Evolutionary conservation across 257 asterid species (phyloP).

Genomic region (Solanum medicagineum): DNA sequence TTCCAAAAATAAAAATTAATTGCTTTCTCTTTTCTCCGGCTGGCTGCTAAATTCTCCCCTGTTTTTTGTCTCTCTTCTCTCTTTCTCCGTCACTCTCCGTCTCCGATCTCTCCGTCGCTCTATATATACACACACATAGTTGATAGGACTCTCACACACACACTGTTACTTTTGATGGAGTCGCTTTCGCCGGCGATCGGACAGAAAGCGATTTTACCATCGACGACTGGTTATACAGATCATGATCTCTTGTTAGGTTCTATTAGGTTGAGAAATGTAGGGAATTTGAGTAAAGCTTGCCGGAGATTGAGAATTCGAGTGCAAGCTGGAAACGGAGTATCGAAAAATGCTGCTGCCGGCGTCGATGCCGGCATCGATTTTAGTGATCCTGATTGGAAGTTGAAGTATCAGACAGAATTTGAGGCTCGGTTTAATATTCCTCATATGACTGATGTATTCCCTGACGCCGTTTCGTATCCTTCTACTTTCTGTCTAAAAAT

Average conservation of each 20-base stretch:
- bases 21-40: not conserved
- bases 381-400: constrained; percentile 76
- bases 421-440: constrained; percentile 66
- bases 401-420: constrained; percentile 50
- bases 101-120: constrained; percentile 17
- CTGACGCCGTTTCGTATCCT: constrained; percentile 55
- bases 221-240: not conserved
- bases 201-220: constrained; percentile 16
- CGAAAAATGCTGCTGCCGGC: not conserved
- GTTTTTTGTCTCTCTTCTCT: constrained; percentile 9
- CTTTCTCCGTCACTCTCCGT: constrained; percentile 37
- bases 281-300: not conserved
- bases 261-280: not conserved
- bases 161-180: constrained; percentile 22
- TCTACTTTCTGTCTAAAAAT: constrained; percentile 74
- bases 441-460: constrained; percentile 44
- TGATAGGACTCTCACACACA: too few species aligned
- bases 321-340: constrained; percentile 4
- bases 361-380: constrained; percentile 23
- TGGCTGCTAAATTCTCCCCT: not conserved
- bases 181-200: constrained; percentile 45
- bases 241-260: not conserved
- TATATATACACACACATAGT: not conserved
- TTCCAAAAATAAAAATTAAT: not conserved
- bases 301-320: constrained; percentile 19